Evolutionary conservation across 2,329 filamentous ascomycete genomes (phyloP).

Genomic region (Fonsecaea erecta): DNA sequence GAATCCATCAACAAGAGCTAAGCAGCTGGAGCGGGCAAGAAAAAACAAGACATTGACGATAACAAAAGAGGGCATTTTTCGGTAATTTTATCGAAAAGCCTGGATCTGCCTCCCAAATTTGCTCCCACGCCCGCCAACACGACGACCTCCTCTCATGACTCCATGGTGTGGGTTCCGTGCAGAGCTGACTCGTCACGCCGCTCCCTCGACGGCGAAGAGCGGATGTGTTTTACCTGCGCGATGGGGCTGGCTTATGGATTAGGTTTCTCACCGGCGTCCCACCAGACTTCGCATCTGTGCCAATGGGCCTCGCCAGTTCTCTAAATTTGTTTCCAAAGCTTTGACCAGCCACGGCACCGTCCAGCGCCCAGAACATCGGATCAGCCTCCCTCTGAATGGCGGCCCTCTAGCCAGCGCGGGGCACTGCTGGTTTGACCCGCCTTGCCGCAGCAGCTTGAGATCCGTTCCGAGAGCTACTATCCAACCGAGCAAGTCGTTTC

Average conservation of each 20-base stretch:
- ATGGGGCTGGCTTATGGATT: too few relatives aligned
- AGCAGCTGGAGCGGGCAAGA: not conserved
- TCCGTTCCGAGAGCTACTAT: conserved; percentile 8
- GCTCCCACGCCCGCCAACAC: not conserved
- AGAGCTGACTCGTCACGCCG: not conserved
- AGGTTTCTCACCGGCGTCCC: not conserved
- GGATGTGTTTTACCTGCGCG: not conserved
- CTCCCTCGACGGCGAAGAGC: not conserved
- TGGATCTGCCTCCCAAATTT: not conserved
- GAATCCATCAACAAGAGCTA: not conserved
- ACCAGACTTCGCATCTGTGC: not conserved
- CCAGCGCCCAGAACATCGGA: not conserved
- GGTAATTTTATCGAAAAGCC: not conserved
- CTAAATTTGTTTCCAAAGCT: not conserved
- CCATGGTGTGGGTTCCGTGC: not conserved
- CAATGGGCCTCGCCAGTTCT: not conserved
- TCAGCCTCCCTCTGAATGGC: not conserved
- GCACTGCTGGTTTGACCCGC: not conserved
- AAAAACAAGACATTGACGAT: not conserved
- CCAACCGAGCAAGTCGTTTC: not conserved
- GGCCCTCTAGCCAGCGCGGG: not conserved
- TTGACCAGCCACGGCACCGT: not conserved
- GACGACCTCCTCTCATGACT: not conserved
- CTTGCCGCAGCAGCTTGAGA: not conserved
- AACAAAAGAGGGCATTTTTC: not conserved